Evolutionary conservation across 2,329 filamentous ascomycete species (phyloP).

Genomic region (Curvularia sp.): DNA sequence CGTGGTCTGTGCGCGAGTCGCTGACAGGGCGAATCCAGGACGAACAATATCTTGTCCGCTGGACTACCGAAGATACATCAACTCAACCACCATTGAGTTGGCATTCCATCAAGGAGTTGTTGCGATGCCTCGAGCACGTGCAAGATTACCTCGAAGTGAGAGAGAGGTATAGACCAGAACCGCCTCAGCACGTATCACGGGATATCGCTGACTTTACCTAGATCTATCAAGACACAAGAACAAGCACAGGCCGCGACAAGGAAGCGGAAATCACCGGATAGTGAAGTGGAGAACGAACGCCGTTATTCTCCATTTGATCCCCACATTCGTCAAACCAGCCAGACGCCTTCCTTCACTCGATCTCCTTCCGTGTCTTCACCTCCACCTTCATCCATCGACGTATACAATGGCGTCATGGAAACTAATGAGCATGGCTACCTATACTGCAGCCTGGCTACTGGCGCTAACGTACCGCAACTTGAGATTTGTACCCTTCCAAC

Average conservation of each 20-base stretch:
- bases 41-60: slow-evolving; percentile 55
- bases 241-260: background rate
- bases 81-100: slow-evolving; percentile 50
- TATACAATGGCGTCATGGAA: slow-evolving; percentile 55
- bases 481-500: slow-evolving; percentile 48
- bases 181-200: background rate
- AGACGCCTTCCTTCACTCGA: slow-evolving; percentile 29
- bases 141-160: slow-evolving; percentile 53
- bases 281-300: slow-evolving; percentile 22
- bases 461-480: slow-evolving; percentile 33
- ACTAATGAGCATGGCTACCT: slow-evolving; percentile 49
- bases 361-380: slow-evolving; percentile 23
- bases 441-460: slow-evolving; percentile 38
- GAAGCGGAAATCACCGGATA: slow-evolving; percentile 42
- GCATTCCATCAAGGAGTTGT: slow-evolving; percentile 54
- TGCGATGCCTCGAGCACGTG: slow-evolving; percentile 49
- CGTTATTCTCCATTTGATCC: slow-evolving; percentile 35
- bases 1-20: slow-evolving; percentile 28
- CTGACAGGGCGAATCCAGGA: slow-evolving; percentile 37
- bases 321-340: slow-evolving; percentile 16
- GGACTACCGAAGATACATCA: slow-evolving; percentile 35
- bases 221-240: slow-evolving; percentile 13
- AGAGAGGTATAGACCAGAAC: slow-evolving; percentile 29
- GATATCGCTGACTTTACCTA: slow-evolving; percentile 16
- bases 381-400: slow-evolving; percentile 17